Evolutionary conservation across 805 yeast species (phyloP).

Genomic region (Kuraishia borneana): DNA sequence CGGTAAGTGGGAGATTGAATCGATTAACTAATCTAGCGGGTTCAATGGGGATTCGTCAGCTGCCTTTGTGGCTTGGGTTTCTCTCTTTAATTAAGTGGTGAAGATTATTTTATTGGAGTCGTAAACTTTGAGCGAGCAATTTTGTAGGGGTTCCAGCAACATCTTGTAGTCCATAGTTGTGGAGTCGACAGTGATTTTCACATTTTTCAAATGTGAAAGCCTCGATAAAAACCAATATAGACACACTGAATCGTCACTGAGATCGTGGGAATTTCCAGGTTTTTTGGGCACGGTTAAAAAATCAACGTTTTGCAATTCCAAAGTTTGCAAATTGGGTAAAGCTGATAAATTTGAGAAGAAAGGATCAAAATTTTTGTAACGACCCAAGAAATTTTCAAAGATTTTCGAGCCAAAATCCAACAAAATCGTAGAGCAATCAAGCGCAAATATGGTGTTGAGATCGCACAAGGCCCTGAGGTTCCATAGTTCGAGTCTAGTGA

Average conservation of each 20-base stretch:
- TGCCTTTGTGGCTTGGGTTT: background rate
- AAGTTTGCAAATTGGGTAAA: background rate
- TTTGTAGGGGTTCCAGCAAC: no score
- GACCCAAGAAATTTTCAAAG: slow-evolving; percentile 14
- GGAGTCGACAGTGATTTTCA: background rate
- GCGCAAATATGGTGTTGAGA: no score
- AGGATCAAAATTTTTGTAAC: slow-evolving; percentile 2
- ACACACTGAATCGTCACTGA: slow-evolving; percentile 4
- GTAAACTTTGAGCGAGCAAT: background rate
- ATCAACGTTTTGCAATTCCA: slow-evolving; percentile 1
- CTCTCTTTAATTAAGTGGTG: background rate
- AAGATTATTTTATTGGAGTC: slow-evolving; percentile 1
- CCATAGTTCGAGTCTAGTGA: slow-evolving; percentile 23
- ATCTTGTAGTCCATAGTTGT: no score
- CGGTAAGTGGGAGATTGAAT: slow-evolving; percentile 1
- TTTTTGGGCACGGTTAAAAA: slow-evolving; percentile 4
- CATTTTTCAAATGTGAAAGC: slow-evolving; percentile 1
- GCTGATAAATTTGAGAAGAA: slow-evolving; percentile 3
- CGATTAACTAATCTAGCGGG: no score
- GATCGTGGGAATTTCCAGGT: slow-evolving; percentile 2
- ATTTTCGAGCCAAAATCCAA: slow-evolving; percentile 40
- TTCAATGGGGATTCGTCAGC: no score
- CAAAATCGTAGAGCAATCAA: no score
- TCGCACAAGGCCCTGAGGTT: slow-evolving; percentile 31
- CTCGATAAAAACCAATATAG: slow-evolving; percentile 4